Evolutionary conservation across 1,284 basidiomycete species (phyloP), one percentile per base, ranked within the genome.

Genomic region (Austroboletus niveus): DNA sequence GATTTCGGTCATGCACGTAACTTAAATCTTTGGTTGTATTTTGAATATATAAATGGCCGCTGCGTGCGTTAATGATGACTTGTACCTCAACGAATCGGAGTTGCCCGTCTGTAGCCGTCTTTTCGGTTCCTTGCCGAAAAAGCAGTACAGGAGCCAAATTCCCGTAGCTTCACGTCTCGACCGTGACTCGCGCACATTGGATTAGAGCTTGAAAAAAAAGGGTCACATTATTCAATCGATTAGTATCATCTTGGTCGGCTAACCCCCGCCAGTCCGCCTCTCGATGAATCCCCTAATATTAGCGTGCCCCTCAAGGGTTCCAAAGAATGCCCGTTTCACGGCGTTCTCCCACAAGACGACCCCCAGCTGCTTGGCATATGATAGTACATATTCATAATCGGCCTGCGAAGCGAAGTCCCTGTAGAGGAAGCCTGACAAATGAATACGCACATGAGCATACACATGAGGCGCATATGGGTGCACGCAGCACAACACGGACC

Each of bases 351-450:
- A 94, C 45, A 95, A 62, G 24, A 96, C 84, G 38, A 92, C 85
- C 50, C 83, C 84, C 34, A 95, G 72, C 64, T 92, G 82, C 62
- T 82, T 84, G 22, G 94, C 94, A 62, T 97, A 96, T 60, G 87
- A 82, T 42, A 92, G 74, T 8, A 95, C 92, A 57, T 91, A 83
- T 55, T 92, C 87, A 69, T 91, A 97, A 72, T 97, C 93, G 29
- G 85, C 85, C 61, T 86, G 82, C 30, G 92, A 90, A 41, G 86
- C 82, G 66, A 97, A 97, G 45, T 88, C 85, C 39, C 85, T 92
- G 72, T 95, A 96, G 38, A 97, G 78, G 68, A 85, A 92, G 36
- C 92, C 94, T 92, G 68, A 39, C 49, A 48, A 32, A 49, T 43
- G 17, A 47, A 30, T 45, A 29, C 54, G 30, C 48, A 36, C 31